These are phyloP conservation scores for Acephala macrosclerotiorum DNA, from an alignment of 2,329 filamentous ascomycete species.

Conservation along the genomic window DNA sequence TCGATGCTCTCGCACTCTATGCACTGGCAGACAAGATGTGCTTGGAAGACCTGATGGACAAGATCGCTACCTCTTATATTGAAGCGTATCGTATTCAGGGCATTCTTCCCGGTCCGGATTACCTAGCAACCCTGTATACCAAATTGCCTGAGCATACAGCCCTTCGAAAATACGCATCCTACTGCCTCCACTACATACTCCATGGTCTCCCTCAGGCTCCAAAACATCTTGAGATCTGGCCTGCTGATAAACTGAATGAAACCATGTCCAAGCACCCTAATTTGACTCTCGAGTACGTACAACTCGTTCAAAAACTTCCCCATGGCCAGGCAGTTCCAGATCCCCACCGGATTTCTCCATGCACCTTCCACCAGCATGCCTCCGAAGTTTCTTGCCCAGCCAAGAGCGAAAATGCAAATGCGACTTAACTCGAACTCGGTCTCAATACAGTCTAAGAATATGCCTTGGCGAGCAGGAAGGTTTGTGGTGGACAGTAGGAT, in stretches of 20 bases:
- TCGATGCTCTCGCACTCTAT: not conserved
- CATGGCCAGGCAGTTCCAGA: not conserved
- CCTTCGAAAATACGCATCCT: constrained; percentile 1
- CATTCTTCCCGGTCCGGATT: not conserved
- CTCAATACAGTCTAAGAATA: not conserved
- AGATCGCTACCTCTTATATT: not conserved
- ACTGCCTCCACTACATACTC: not conserved
- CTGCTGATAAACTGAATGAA: not conserved
- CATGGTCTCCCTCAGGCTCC: not conserved
- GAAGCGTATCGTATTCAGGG: not conserved
- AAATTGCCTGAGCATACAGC: not conserved
- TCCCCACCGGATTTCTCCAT: not conserved
- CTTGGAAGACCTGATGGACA: not conserved
- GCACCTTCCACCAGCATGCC: constrained; percentile 2
- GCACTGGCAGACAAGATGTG: not conserved
- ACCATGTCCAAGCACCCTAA: not conserved
- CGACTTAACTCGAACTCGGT: not conserved
- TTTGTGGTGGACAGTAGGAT: not conserved
- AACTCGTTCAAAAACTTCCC: not conserved
- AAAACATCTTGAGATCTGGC: not conserved
- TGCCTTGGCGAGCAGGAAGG: not conserved
- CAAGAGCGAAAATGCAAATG: not conserved
- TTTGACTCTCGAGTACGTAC: not conserved
- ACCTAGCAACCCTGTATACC: not conserved
- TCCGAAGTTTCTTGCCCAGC: not conserved